phyloP scores from a whole-genome alignment of 768 basidiomycete species.

The Leucosporidium scottii region DNA sequence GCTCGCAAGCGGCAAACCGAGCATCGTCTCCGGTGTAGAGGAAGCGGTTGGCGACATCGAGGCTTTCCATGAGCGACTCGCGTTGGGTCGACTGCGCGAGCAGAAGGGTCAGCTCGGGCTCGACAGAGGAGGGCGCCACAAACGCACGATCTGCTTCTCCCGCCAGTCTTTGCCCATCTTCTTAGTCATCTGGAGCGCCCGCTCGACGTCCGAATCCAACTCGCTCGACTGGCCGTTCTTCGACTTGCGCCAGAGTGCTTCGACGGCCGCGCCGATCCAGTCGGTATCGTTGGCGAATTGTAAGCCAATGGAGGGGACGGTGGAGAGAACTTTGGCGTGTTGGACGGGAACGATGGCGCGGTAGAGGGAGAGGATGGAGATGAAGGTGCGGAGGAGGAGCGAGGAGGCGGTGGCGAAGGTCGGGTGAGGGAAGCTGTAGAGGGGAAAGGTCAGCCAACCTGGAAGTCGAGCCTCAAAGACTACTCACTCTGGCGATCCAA shows the following conservation, averaged over 20 bases:
- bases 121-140: background rate
- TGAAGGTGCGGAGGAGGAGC: slow-evolving; percentile 31
- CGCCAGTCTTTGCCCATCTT: slow-evolving; percentile 24
- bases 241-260: slow-evolving; percentile 11
- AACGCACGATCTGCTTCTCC: slow-evolving; percentile 37
- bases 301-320: slow-evolving; percentile 44
- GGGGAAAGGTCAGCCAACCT: background rate
- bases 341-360: slow-evolving; percentile 43
- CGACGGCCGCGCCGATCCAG: slow-evolving; percentile 38
- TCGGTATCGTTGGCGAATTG: slow-evolving; percentile 46
- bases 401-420: slow-evolving; percentile 25
- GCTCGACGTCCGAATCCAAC: slow-evolving; percentile 34
- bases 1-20: slow-evolving; percentile 36
- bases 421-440: slow-evolving; percentile 17
- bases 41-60: slow-evolving; percentile 40
- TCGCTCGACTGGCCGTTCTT: slow-evolving; percentile 3
- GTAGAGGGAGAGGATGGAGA: slow-evolving; percentile 43
- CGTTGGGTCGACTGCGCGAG: slow-evolving; percentile 36
- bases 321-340: slow-evolving; percentile 36
- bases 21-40: slow-evolving; percentile 34
- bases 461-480: slow-evolving; percentile 16
- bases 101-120: background rate
- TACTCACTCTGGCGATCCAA: slow-evolving; percentile 22
- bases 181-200: slow-evolving; percentile 16
- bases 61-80: slow-evolving; percentile 36